Evolutionary conservation across 2,329 filamentous ascomycete genomes (phyloP).

Genomic region (Sporothrix phasma): DNA sequence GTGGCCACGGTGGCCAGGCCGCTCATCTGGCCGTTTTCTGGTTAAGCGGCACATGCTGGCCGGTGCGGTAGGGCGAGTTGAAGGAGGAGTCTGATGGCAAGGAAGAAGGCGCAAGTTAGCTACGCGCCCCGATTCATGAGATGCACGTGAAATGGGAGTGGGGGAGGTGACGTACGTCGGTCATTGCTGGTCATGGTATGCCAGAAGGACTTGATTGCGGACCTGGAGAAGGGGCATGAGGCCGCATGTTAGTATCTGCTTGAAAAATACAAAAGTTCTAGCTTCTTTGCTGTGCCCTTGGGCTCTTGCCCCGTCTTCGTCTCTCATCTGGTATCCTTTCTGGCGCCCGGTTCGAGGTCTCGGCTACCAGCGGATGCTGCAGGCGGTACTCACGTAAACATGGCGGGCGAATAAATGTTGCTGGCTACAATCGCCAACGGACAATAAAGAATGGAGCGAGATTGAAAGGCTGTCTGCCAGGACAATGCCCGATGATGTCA

Average conservation of each 20-base stretch:
- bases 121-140: background rate
- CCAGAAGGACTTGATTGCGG: conserved; percentile 84
- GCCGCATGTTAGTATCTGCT: conserved; percentile 1
- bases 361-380: background rate
- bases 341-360: background rate
- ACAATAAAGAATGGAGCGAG: background rate
- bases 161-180: conserved; percentile 43
- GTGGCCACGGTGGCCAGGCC: conserved; percentile 82
- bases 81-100: conserved; percentile 64
- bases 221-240: conserved; percentile 28
- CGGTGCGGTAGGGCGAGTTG: conserved; percentile 87
- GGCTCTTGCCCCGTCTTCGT: background rate
- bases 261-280: too few relatives aligned
- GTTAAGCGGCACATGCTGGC: conserved; percentile 78
- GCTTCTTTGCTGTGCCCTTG: too few relatives aligned
- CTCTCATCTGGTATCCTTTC: background rate
- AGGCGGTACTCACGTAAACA: conserved; percentile 12
- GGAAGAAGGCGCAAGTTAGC: background rate
- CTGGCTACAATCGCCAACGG: conserved; percentile 6
- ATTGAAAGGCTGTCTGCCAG: background rate
- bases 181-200: conserved; percentile 74
- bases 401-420: conserved; percentile 1
- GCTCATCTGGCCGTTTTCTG: conserved; percentile 57
- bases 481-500: background rate
- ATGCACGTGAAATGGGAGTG: background rate